Percentiles rank a stretch among this genome's conserved stretches.
These are phyloP conservation scores for Amaranthus tricolor DNA, from an alignment of 179 eudicot genomes.

Conservation along the genomic window DNA sequence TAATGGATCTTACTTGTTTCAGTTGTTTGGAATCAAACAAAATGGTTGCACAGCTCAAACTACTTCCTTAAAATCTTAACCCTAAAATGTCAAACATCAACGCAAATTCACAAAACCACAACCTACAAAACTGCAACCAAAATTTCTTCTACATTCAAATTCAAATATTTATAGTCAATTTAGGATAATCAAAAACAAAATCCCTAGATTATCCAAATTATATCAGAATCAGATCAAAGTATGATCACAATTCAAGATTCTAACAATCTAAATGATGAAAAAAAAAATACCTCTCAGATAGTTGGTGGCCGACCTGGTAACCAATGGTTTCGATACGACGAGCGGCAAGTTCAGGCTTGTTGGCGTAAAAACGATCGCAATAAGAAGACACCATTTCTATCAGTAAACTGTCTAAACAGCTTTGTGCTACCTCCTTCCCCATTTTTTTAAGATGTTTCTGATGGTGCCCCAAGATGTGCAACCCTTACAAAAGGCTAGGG, in stretches of 20 bases:
- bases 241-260: not conserved
- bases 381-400: slow-evolving; percentile 84
- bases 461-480: too few relatives aligned
- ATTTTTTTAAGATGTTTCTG: slow-evolving; percentile 21
- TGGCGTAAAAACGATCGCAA: slow-evolving; percentile 63
- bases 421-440: slow-evolving; percentile 85
- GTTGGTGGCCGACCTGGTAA: slow-evolving; percentile 94
- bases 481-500: too few relatives aligned
- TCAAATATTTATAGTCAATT: too few relatives aligned
- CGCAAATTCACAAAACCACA: too few relatives aligned
- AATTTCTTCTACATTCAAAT: not conserved
- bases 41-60: too few relatives aligned
- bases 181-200: too few relatives aligned
- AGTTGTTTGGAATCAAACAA: too few relatives aligned
- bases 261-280: not conserved
- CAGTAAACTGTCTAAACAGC: slow-evolving; percentile 79
- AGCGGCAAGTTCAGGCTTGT: slow-evolving; percentile 96
- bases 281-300: slow-evolving; percentile 65
- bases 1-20: not conserved
- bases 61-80: too few relatives aligned
- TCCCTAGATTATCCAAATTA: too few relatives aligned
- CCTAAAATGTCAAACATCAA: not conserved
- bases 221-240: slow-evolving; percentile 1
- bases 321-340: slow-evolving; percentile 95
- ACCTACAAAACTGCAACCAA: not conserved